Conservation (phyloP, 73 alveolate genomes). For the Paramecium sexaurelia region DNA sequence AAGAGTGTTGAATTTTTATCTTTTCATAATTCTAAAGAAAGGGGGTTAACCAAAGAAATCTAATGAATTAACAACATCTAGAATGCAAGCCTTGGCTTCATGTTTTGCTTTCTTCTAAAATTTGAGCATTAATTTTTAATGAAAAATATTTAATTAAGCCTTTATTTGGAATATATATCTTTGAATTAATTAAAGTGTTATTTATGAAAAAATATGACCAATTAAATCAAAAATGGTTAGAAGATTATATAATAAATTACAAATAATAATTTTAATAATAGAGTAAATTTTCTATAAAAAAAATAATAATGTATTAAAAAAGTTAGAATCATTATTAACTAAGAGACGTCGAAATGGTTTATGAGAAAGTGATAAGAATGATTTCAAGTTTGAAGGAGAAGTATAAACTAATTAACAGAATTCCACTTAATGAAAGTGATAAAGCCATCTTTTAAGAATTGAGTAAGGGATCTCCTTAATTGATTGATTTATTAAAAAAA, state of each 20-base stretch:
- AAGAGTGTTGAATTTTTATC: background rate
- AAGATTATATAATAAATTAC: background rate
- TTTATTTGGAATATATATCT: background rate
- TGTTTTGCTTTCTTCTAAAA: background rate
- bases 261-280: no score
- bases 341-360: background rate
- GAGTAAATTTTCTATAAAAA: background rate
- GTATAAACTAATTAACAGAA: background rate
- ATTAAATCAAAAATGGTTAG: background rate
- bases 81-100: background rate
- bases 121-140: background rate
- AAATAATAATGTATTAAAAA: background rate
- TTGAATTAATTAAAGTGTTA: background rate
- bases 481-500: background rate
- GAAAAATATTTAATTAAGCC: background rate
- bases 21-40: background rate
- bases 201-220: background rate
- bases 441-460: background rate
- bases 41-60: slow-evolving; percentile 25
- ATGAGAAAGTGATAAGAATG: background rate
- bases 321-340: background rate
- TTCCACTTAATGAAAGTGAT: background rate
- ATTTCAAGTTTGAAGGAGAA: background rate
- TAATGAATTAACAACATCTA: background rate
- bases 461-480: background rate